Base-by-base conservation (phyloP, 768 basidiomycete genomes). In the Kondoa subrosea region DNA sequence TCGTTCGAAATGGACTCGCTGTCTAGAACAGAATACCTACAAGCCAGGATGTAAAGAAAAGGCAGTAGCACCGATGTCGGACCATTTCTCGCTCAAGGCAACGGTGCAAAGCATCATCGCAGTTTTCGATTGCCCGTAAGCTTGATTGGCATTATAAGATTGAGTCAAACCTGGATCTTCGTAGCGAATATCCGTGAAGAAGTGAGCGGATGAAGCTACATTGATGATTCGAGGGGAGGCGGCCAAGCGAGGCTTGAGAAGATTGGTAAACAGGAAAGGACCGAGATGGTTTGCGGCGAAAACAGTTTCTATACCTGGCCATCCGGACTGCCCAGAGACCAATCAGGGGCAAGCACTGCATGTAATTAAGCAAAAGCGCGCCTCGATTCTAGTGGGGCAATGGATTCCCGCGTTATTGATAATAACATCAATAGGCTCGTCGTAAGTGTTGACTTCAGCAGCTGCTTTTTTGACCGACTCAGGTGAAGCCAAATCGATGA, bases 211-310 rank as follows among this genome's bases (percentile, higher is more conserved):
- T 15, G 15, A 15, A 25, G 56, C 56, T 25, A 56, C 15, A 25
- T 56, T 56, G 56, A 56, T 25, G 25, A 56, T 56, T 15, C 56
- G 56, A 15, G 56, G 56, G n/a, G n/a, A n/a, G n/a, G n/a, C n/a
- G n/a, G n/a, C n/a, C 0, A 71, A 26, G 4, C 57, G 59, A 16
- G 68, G 71, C 17, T 63, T 57, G 56, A 71, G 40, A 1, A 66
- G 66, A 61, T 67, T 68, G 29, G 71, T 72, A 60, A 72, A 66
- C 30, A 70, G 50, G 66, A 72, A 72, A 31, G 34, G 69, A 16
- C 69, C 71, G 30, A 72, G 64, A 30, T 70, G 69, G 66, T 70
- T 68, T 2, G 64, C 32, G 2, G 63, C 71, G 59, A 72, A 68
- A n/a, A n/a, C n/a, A n/a, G n/a, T n/a, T n/a, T n/a, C n/a, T n/a